phyloP scores from a whole-genome alignment of 2,329 filamentous ascomycete genomes.

The Aspergillus fumigatiaffinis region DNA sequence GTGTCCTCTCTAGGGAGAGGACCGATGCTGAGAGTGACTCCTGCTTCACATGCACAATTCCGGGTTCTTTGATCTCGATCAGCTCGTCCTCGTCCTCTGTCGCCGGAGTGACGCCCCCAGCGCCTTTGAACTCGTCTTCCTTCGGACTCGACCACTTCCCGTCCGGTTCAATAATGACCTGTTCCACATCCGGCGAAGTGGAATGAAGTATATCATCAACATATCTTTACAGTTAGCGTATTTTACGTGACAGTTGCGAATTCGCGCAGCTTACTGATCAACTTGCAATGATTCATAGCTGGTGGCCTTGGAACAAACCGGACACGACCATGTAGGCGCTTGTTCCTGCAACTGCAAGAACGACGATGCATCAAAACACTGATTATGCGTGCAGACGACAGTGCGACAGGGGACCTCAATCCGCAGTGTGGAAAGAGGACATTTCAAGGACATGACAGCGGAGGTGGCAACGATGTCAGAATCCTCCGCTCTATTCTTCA shows the following conservation, averaged over 20 bases:
- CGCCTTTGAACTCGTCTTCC: conserved; percentile 38
- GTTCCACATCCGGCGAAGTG: conserved; percentile 68
- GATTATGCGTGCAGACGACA: conserved; percentile 76
- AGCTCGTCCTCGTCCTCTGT: conserved; percentile 49
- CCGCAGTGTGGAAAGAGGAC: conserved; percentile 81
- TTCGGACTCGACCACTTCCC: conserved; percentile 66
- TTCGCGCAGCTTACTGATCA: conserved; percentile 63
- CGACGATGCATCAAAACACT: conserved; percentile 90
- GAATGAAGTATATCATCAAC: conserved; percentile 79
- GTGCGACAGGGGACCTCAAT: conserved; percentile 78
- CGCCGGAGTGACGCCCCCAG: conserved; percentile 34
- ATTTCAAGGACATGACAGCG: conserved; percentile 84
- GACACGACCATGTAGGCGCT: conserved; percentile 94
- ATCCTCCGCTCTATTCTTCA: conserved; percentile 76
- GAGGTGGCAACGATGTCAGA: conserved; percentile 87
- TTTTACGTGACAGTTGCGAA: neutral
- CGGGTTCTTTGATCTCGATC: conserved; percentile 46
- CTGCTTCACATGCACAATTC: conserved; percentile 35
- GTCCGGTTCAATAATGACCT: conserved; percentile 85
- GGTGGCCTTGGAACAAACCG: conserved; percentile 81
- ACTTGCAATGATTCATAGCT: conserved; percentile 79
- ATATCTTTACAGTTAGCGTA: conserved; percentile 53
- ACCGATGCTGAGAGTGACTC: conserved; percentile 22
- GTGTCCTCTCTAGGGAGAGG: conserved; percentile 28
- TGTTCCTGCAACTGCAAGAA: conserved; percentile 95